Evolutionary conservation across 2,329 filamentous ascomycete genomes (phyloP).

Genomic region (Lachnellula arida): DNA sequence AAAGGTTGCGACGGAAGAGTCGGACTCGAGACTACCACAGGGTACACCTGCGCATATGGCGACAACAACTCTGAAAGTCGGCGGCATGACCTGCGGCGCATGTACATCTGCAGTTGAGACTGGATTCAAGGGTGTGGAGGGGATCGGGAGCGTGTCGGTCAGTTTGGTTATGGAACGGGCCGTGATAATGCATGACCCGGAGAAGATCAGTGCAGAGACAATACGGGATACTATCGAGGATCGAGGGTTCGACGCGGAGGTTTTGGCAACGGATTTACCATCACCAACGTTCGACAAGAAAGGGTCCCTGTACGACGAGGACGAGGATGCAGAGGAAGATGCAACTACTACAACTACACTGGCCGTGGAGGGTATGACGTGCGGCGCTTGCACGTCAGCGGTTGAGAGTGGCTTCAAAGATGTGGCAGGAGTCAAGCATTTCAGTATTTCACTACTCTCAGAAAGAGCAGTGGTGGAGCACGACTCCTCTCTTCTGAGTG

Average conservation of each 20-base stretch:
- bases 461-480: constrained; percentile 84
- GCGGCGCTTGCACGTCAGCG: constrained; percentile 82
- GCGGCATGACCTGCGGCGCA: constrained; percentile 88
- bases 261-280: constrained; percentile 76
- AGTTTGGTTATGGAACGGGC: constrained; percentile 93
- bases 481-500: constrained; percentile 51
- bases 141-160: constrained; percentile 82
- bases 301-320: constrained; percentile 33
- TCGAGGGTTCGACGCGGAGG: constrained; percentile 82
- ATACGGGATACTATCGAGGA: constrained; percentile 87
- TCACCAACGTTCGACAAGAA: constrained; percentile 41
- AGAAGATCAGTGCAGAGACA: constrained; percentile 65
- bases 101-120: constrained; percentile 95
- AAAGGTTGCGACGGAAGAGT: constrained; percentile 23
- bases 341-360: constrained; percentile 64
- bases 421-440: constrained; percentile 65
- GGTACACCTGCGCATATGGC: constrained; percentile 59
- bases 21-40: constrained; percentile 13
- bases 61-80: constrained; percentile 85
- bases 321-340: constrained; percentile 29
- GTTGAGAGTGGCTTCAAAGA: constrained; percentile 77
- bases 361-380: constrained; percentile 84
- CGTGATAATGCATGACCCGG: constrained; percentile 85
- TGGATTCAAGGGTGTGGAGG: constrained; percentile 77
- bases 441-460: constrained; percentile 79